Percentiles rank a stretch among this genome's conserved stretches.
Evolutionary conservation across 331 rosid species (phyloP).

Genomic region (Saraca asoca): DNA sequence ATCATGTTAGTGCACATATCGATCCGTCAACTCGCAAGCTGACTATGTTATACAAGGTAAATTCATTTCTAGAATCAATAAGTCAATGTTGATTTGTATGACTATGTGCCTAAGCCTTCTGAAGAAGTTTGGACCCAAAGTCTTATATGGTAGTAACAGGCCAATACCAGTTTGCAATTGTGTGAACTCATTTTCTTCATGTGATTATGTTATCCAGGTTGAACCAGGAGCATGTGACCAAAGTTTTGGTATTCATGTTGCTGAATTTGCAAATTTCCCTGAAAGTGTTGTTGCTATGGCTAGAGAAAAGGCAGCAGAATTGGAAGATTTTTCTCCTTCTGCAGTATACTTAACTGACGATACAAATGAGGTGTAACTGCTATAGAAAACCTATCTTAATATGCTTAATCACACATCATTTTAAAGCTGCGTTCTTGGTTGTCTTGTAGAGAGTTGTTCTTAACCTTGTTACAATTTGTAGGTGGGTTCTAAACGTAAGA

Average conservation of each 20-base stretch:
- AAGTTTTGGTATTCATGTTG: constrained; percentile 97
- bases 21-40: constrained; percentile 83
- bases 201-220: constrained; percentile 58
- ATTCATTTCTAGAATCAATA: constrained; percentile 20
- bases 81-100: too few relatives aligned
- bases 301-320: constrained; percentile 91
- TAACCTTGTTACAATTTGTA: constrained; percentile 34
- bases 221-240: constrained; percentile 99
- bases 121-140: constrained; percentile 19
- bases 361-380: constrained; percentile 51
- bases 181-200: constrained; percentile 23
- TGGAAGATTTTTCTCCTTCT: constrained; percentile 87
- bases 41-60: constrained; percentile 95
- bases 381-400: neutral
- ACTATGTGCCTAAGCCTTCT: neutral
- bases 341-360: constrained; percentile 45
- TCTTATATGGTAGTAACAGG: constrained; percentile 16
- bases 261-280: constrained; percentile 96
- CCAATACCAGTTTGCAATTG: constrained; percentile 18
- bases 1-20: constrained; percentile 95
- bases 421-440: neutral
- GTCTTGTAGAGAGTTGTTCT: constrained; percentile 7
- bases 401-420: neutral
- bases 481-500: constrained; percentile 76
- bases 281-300: constrained; percentile 86